Evolutionary conservation across 1,284 basidiomycete genomes (phyloP).

Genomic region (Anthracocystis setariae): DNA sequence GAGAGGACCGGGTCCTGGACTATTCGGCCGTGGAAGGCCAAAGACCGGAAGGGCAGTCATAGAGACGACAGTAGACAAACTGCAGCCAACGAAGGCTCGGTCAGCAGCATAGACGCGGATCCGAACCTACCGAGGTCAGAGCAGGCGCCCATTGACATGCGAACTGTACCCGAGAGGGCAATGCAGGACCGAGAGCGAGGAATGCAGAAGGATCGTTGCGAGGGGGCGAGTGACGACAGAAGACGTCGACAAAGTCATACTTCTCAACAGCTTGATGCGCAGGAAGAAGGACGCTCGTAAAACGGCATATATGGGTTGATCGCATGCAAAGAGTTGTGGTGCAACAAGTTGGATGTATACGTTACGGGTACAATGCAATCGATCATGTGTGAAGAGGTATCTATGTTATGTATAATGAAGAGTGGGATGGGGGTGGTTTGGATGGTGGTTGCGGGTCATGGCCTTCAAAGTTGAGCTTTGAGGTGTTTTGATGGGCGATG

Average conservation of each 20-base stretch:
- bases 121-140: too few species aligned
- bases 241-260: slow-evolving; percentile 9
- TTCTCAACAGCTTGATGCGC: slow-evolving; percentile 21
- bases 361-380: too few species aligned
- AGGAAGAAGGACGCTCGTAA: slow-evolving; percentile 17
- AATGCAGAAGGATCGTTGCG: too few species aligned
- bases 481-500: slow-evolving; percentile 1
- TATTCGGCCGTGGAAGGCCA: background rate
- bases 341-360: too few species aligned
- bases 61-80: background rate
- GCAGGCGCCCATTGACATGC: too few species aligned
- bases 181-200: background rate
- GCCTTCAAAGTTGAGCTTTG: slow-evolving; percentile 10
- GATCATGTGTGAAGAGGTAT: too few species aligned
- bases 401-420: too few species aligned
- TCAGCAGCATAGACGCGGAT: too few species aligned
- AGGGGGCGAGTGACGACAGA: background rate
- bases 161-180: too few species aligned
- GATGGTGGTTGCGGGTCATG: too few species aligned
- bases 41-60: background rate
- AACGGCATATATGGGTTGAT: background rate
- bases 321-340: too few species aligned
- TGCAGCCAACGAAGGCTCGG: background rate
- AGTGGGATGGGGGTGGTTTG: too few species aligned
- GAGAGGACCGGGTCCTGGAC: slow-evolving; percentile 15